Conservation (phyloP, 305 asterid genomes). For the Petunia hybrid region DNA sequence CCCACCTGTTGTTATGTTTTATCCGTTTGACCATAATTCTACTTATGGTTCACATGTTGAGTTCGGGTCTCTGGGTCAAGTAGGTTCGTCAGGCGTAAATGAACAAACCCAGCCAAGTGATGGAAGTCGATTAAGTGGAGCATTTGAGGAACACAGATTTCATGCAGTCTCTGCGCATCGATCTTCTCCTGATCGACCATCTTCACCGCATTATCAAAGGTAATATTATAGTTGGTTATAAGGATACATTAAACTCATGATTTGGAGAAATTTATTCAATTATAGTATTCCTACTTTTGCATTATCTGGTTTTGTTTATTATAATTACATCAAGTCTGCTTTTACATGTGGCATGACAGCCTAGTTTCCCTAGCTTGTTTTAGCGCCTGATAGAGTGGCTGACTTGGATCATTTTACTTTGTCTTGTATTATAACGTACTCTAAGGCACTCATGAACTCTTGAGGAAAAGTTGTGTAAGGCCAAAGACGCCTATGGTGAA, state of each 20-base stretch:
- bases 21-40: conserved; percentile 75
- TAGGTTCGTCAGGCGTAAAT: conserved; percentile 60
- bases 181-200: conserved; percentile 86
- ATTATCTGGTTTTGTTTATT: conserved; percentile 4
- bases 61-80: conserved; percentile 87
- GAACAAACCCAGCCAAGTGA: conserved; percentile 70
- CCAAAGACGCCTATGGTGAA: conserved; percentile 24
- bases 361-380: conserved; percentile 7
- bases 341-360: neutral
- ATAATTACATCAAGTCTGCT: neutral
- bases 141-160: conserved; percentile 65
- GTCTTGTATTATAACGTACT: neutral
- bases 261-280: conserved; percentile 17
- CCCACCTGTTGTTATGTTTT: conserved; percentile 82
- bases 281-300: conserved; percentile 13
- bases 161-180: conserved; percentile 57
- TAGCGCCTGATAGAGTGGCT: too few relatives aligned
- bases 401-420: neutral
- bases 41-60: conserved; percentile 65
- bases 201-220: conserved; percentile 88
- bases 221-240: conserved; percentile 42
- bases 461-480: neutral
- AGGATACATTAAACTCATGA: neutral
- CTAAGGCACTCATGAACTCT: neutral
- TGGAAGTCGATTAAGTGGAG: conserved; percentile 57